These are phyloP conservation scores for Scenedesmus sp. DNA, from an alignment of 163 green algal species.

Conservation along the genomic window DNA sequence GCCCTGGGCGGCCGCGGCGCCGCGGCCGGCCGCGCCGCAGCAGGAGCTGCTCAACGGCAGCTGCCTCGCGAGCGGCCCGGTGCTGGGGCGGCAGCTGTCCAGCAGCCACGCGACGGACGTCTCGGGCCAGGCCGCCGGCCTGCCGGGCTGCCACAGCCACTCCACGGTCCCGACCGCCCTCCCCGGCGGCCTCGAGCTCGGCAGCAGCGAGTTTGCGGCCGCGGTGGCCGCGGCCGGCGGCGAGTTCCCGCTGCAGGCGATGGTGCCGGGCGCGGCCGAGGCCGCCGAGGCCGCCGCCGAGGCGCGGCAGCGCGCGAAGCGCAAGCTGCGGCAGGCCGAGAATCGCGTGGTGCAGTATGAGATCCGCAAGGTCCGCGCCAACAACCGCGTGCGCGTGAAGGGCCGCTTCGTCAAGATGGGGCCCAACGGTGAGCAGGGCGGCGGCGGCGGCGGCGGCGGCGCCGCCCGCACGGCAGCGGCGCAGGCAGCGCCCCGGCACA, in stretches of 20 bases:
- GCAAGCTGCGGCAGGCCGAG: slow-evolving; percentile 18
- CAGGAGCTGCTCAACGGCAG: slow-evolving; percentile 24
- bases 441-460: no score
- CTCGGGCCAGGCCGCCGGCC: not conserved
- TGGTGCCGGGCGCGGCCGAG: no score
- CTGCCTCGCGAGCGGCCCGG: slow-evolving; percentile 7
- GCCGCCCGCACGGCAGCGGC: no score
- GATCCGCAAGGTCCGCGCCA: slow-evolving; percentile 17
- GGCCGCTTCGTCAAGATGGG: slow-evolving; percentile 38
- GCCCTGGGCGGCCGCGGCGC: slow-evolving; percentile 13
- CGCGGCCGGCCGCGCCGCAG: not conserved
- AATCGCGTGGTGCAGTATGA: slow-evolving; percentile 32
- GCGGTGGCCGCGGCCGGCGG: no score
- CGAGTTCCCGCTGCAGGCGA: no score
- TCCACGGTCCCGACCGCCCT: slow-evolving; percentile 10
- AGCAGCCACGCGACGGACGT: slow-evolving; percentile 23
- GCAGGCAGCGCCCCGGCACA: no score
- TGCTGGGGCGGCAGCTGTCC: slow-evolving; percentile 5
- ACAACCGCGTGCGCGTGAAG: slow-evolving; percentile 41
- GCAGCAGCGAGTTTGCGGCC: no score
- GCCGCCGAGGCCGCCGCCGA: no score
- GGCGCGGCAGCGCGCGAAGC: slow-evolving; percentile 9
- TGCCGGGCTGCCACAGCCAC: slow-evolving; percentile 32
- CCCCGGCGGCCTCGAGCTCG: no score
- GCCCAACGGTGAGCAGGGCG: slow-evolving; percentile 13